phyloP scores from a whole-genome alignment of 176 grass and related monocot species.

The Zea luxurians region DNA sequence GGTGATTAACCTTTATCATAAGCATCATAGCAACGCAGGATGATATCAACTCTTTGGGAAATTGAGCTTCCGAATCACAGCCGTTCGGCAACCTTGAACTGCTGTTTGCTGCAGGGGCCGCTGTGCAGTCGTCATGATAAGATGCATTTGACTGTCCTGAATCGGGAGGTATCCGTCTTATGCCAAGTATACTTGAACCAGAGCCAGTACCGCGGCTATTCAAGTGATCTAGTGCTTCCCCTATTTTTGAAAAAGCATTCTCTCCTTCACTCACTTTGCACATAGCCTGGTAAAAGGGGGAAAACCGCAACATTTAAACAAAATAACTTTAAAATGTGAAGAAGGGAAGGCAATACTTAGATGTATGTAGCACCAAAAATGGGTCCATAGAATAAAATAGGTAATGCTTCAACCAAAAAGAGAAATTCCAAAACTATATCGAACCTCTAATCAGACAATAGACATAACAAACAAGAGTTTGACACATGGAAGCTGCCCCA shows the following conservation, averaged over 20 bases:
- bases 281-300: slow-evolving; percentile 60
- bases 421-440: slow-evolving; percentile 6
- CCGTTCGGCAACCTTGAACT: slow-evolving; percentile 46
- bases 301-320: slow-evolving; percentile 3
- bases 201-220: slow-evolving; percentile 55
- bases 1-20: slow-evolving; percentile 86
- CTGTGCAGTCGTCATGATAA: slow-evolving; percentile 49
- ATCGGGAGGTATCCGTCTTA: slow-evolving; percentile 68
- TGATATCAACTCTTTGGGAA: slow-evolving; percentile 80
- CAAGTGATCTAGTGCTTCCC: slow-evolving; percentile 69
- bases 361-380: slow-evolving; percentile 6
- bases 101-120: slow-evolving; percentile 28
- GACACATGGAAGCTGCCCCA: not conserved
- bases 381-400: slow-evolving; percentile 14
- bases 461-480: slow-evolving; percentile 1
- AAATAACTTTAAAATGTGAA: not conserved
- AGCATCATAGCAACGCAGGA: slow-evolving; percentile 77
- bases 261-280: slow-evolving; percentile 74
- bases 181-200: slow-evolving; percentile 68
- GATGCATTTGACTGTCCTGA: slow-evolving; percentile 64
- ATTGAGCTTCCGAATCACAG: slow-evolving; percentile 46
- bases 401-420: not conserved
- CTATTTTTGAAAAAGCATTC: slow-evolving; percentile 69
- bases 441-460: slow-evolving; percentile 14
- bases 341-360: not conserved